Conservation (phyloP, 371 early-diverging fungal species). For the Mortierella sp. region DNA sequence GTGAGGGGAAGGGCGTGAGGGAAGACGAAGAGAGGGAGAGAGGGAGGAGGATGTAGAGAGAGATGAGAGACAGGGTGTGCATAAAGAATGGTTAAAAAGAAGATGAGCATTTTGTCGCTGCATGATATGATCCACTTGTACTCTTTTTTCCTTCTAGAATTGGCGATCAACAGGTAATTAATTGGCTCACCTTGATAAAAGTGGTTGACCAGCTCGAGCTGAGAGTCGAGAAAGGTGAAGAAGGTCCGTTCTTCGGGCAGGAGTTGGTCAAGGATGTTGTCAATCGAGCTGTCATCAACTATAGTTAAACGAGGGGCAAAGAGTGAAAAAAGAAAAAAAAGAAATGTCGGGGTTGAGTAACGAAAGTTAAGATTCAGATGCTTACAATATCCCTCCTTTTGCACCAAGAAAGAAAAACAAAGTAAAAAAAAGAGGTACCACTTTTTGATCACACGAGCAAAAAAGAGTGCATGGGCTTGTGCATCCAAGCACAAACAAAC, state of each 20-base stretch:
- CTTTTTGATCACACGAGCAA: slow-evolving; percentile 15
- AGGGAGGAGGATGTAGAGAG: too few relatives aligned
- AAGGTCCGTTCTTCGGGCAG: slow-evolving; percentile 38
- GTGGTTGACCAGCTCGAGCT: slow-evolving; percentile 30
- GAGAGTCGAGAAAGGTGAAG: slow-evolving; percentile 41
- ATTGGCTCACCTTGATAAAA: slow-evolving; percentile 47
- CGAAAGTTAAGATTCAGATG: background rate
- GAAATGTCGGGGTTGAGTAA: background rate
- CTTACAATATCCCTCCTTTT: background rate
- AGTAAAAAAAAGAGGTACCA: background rate
- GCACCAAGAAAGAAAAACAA: background rate
- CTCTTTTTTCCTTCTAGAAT: too few relatives aligned
- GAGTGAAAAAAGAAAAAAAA: background rate
- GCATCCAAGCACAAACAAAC: background rate
- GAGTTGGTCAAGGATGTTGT: slow-evolving; percentile 34
- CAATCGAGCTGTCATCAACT: slow-evolving; percentile 41
- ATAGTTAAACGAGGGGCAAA: background rate
- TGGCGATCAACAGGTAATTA: too few relatives aligned
- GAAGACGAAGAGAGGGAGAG: too few relatives aligned
- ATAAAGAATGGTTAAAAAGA: too few relatives aligned
- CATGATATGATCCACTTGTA: background rate
- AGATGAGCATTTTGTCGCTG: background rate
- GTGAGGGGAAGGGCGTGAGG: too few relatives aligned
- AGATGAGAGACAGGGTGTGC: too few relatives aligned
- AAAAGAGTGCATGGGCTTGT: background rate